phyloP scores from a whole-genome alignment of 1,284 basidiomycete genomes.

The Austropuccinia psidii region DNA sequence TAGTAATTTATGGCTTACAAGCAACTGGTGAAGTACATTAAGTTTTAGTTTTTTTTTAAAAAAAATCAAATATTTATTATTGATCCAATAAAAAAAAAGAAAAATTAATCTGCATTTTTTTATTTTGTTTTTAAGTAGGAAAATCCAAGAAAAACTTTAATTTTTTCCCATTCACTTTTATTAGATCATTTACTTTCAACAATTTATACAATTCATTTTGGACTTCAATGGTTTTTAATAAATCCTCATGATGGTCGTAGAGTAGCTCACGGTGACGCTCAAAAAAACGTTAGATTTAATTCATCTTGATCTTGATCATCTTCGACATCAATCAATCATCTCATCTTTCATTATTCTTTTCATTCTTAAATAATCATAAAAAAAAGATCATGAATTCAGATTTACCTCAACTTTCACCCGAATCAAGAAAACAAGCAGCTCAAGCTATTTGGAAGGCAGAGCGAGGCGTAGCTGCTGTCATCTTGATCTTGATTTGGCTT shows the following conservation, averaged over 20 bases:
- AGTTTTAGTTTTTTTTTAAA: neutral
- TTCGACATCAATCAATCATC: neutral
- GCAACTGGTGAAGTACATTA: conserved; percentile 67
- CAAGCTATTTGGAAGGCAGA: conserved; percentile 80
- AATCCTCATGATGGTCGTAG: conserved; percentile 80
- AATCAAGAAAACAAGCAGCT: conserved; percentile 62
- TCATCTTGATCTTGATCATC: conserved; percentile 41
- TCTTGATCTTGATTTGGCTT: conserved; percentile 76
- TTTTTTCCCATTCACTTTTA: conserved; percentile 85
- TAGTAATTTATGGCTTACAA: conserved; percentile 77
- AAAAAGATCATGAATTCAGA: conserved; percentile 42
- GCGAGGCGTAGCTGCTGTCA: conserved; percentile 67
- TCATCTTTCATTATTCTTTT: neutral
- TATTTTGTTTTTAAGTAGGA: conserved; percentile 56
- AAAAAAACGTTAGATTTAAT: conserved; percentile 63
- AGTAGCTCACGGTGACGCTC: conserved; percentile 71
- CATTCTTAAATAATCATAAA: neutral
- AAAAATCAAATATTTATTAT: neutral
- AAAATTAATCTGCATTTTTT: neutral
- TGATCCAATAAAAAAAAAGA: conserved; percentile 25
- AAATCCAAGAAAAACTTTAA: conserved; percentile 69
- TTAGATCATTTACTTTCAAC: conserved; percentile 90
- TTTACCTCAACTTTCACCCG: conserved; percentile 42
- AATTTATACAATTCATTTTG: conserved; percentile 83
- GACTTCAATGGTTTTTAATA: conserved; percentile 78